These are phyloP conservation scores for Cylindrodendrum hubeiense DNA, from an alignment of 2,329 filamentous ascomycete species.

Conservation along the genomic window DNA sequence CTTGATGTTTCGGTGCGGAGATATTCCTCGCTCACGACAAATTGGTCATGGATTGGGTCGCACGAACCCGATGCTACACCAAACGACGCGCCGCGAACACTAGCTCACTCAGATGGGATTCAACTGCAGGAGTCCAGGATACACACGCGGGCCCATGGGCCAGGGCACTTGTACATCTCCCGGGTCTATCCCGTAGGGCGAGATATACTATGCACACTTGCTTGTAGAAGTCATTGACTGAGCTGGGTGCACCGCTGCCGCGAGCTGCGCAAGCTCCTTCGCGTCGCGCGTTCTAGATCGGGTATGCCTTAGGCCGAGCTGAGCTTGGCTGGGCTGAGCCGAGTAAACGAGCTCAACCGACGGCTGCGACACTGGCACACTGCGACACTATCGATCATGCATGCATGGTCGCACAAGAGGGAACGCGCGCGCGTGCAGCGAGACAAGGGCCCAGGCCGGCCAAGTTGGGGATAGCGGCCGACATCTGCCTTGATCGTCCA, in stretches of 20 bases:
- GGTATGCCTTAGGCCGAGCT: constrained; percentile 27
- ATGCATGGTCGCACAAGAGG: constrained; percentile 32
- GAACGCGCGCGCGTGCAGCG: background rate
- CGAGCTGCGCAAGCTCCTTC: constrained; percentile 40
- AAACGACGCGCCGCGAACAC: constrained; percentile 13
- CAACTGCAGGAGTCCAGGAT: constrained; percentile 22
- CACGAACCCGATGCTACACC: constrained; percentile 28
- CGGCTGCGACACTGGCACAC: constrained; percentile 20
- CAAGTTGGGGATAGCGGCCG: constrained; percentile 39
- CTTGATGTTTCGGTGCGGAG: constrained; percentile 33
- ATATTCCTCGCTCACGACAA: constrained; percentile 24
- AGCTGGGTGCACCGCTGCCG: constrained; percentile 27
- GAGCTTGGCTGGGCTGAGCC: constrained; percentile 17
- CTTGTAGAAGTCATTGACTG: background rate
- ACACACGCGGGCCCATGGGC: background rate
- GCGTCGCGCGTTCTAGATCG: constrained; percentile 32
- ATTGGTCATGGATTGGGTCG: constrained; percentile 27
- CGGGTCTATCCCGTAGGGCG: constrained; percentile 7
- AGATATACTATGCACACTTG: background rate
- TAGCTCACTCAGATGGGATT: constrained; percentile 28
- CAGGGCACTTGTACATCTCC: background rate
- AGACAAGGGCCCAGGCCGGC: constrained; percentile 31
- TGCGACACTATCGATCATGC: constrained; percentile 34
- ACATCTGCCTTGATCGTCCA: constrained; percentile 41
- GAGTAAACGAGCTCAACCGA: constrained; percentile 24